Percentiles rank a stretch among this genome's conserved stretches.
These are phyloP conservation scores for Mollisiaceae sp. DNA, from an alignment of 2,329 filamentous ascomycete species.

Conservation along the genomic window DNA sequence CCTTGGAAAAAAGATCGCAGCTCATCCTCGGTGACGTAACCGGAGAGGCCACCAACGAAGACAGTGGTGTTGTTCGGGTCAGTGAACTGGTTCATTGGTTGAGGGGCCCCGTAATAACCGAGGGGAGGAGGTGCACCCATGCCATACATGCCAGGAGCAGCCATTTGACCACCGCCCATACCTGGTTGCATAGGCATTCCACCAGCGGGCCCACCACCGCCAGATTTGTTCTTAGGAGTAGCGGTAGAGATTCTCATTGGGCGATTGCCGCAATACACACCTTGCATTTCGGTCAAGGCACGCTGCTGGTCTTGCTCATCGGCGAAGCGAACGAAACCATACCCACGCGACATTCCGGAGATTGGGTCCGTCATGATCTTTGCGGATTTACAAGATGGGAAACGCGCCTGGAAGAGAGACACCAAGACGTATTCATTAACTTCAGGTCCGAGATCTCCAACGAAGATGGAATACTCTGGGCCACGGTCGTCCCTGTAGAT, in stretches of 20 bases:
- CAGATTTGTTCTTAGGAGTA: constrained; percentile 87
- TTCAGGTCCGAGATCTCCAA: constrained; percentile 95
- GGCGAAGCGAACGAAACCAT: constrained; percentile 96
- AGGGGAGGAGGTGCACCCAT: constrained; percentile 69
- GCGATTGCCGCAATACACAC: constrained; percentile 97
- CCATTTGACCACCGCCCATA: constrained; percentile 55
- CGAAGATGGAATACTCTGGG: constrained; percentile 96
- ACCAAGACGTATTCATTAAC: constrained; percentile 99
- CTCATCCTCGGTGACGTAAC: constrained; percentile 98
- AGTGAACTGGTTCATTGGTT: constrained; percentile 99
- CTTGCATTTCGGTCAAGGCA: constrained; percentile 96
- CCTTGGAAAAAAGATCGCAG: constrained; percentile 99
- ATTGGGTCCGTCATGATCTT: constrained; percentile 99
- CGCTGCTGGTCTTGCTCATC: constrained; percentile 96
- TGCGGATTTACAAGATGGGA: constrained; percentile 96
- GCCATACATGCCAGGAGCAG: constrained; percentile 63
- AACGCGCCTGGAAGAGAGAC: constrained; percentile 94
- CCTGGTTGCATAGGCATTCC: constrained; percentile 51
- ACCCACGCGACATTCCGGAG: constrained; percentile 95
- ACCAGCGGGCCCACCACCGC: constrained; percentile 56
- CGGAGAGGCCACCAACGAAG: constrained; percentile 94
- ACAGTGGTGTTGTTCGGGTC: constrained; percentile 99
- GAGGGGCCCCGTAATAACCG: constrained; percentile 69
- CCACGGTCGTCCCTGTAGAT: constrained; percentile 85
- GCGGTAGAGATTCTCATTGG: constrained; percentile 99